Percentiles rank a stretch among this genome's conserved stretches.
These are phyloP conservation scores for Phytophthora pisi DNA, from an alignment of 352 stramenopile species.

Conservation along the genomic window DNA sequence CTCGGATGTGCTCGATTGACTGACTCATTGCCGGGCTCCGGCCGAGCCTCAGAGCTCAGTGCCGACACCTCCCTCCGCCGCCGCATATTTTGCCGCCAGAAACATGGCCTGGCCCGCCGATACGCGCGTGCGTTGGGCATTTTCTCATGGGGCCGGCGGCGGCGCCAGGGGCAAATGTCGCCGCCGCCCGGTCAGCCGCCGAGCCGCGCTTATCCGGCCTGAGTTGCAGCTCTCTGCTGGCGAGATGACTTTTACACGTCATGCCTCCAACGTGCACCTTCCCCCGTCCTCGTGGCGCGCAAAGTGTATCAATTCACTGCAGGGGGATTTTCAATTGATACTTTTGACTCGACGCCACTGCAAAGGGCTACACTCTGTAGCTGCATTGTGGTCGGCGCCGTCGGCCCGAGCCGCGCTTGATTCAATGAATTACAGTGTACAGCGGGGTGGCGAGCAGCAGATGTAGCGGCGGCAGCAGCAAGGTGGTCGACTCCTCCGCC, in stretches of 20 bases:
- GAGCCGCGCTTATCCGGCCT: constrained; percentile 12
- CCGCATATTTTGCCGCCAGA: constrained; percentile 1
- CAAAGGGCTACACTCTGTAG: not conserved
- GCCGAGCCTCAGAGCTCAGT: too few species aligned
- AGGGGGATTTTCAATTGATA: too few species aligned
- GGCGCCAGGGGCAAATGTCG: constrained; percentile 11
- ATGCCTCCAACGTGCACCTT: constrained; percentile 14
- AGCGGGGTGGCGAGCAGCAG: constrained; percentile 9
- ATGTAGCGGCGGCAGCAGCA: constrained; percentile 3
- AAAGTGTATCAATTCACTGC: constrained; percentile 3
- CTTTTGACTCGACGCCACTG: too few species aligned
- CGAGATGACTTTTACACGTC: constrained; percentile 2
- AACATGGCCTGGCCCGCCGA: constrained; percentile 9
- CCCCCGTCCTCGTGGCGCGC: constrained; percentile 17
- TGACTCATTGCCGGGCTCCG: not conserved
- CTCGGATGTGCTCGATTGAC: constrained; percentile 1
- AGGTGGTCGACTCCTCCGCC: constrained; percentile 14
- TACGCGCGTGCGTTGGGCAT: constrained; percentile 3
- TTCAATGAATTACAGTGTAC: constrained; percentile 10
- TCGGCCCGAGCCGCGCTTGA: constrained; percentile 1
- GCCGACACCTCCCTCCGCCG: not conserved
- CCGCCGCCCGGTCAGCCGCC: constrained; percentile 1
- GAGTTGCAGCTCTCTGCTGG: constrained; percentile 5
- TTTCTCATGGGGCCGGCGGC: constrained; percentile 24
- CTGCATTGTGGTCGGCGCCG: not conserved